Base-by-base conservation (phyloP, 495 filamentous ascomycete genomes). In the Aspergillus hancockii region DNA sequence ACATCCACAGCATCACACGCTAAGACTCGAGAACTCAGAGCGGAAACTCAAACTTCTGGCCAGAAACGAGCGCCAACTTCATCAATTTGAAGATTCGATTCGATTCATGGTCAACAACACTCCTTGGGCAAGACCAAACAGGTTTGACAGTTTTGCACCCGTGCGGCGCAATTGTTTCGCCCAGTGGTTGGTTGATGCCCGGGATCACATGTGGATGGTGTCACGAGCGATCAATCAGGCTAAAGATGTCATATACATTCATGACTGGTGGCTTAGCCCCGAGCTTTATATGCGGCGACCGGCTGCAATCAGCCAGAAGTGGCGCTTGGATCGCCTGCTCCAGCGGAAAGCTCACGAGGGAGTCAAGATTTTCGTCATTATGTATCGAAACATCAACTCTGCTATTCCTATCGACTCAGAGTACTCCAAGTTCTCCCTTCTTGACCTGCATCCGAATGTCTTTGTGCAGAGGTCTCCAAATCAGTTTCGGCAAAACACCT, bases 181-280 rank as follows among this genome's bases (percentile, higher is more conserved):
- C 4, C 92, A 97, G 67, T 98, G 93, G 94, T 80, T 99, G 7
- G 94, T 99, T 3, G 94, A 99, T 73, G 94, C 90, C 14, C 84
- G 94, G 51, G 94, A 99, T 67, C 93, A 98, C 74, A 98, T 98
- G 93, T 99, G 94, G 94, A 93, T 97, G 65, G 93, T 98, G 8
- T 96, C 92, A 7, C 85, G 94, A 52, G 94, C 94, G 2, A 97
- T 99, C 71, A 96, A 89, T 71, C 97, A 97, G 86, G 94, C 94
- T 12, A 91, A 91, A 67, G 95, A 99, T 78, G 94, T 99, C 38
- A 92, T 99, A 59, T 98, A 98, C 72, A 99, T 99, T 52, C 94
- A 99, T 71, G 94, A 97, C 71, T 99, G 94, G 94, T 99, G 94
- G 94, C 69, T 99, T 55, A 96, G 90, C 63, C 94, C 94, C 6